Evolutionary conservation across 139 green algal genomes (phyloP).

Genomic region (Parachlorella kessleri): DNA sequence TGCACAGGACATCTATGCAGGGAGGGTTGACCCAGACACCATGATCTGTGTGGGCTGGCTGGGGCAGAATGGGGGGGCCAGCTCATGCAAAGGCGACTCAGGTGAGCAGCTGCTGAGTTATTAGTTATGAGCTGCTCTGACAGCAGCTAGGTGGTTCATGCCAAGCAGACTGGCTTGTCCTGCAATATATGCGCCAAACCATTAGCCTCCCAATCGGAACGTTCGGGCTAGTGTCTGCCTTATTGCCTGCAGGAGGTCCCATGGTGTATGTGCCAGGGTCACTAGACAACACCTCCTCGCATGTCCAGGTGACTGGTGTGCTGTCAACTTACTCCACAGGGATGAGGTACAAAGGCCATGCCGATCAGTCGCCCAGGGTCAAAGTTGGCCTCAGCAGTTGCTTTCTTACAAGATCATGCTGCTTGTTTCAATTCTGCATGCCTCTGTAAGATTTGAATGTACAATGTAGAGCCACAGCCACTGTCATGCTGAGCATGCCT

Average conservation of each 20-base stretch:
- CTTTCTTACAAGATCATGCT: too few relatives aligned
- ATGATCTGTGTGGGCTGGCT: neutral
- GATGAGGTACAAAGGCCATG: too few relatives aligned
- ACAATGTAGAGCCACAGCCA: too few relatives aligned
- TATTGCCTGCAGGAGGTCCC: neutral
- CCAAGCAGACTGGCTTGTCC: neutral
- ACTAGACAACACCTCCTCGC: neutral
- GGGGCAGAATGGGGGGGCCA: neutral
- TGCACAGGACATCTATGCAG: neutral
- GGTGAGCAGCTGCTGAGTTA: neutral
- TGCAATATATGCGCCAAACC: neutral
- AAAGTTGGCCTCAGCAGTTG: too few relatives aligned
- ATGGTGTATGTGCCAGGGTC: neutral
- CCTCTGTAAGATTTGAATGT: too few relatives aligned
- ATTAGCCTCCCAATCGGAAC: neutral
- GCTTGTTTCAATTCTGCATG: too few relatives aligned
- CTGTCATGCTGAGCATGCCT: too few relatives aligned
- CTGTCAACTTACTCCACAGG: too few relatives aligned
- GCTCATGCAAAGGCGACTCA: neutral
- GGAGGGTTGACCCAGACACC: neutral
- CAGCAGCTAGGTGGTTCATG: neutral
- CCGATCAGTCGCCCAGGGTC: too few relatives aligned
- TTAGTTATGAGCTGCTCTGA: neutral
- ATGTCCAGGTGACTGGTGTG: neutral
- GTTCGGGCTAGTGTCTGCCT: neutral